Evolutionary conservation across 441 rosid genomes (phyloP).

Genomic region (Aleurites moluccanus): DNA sequence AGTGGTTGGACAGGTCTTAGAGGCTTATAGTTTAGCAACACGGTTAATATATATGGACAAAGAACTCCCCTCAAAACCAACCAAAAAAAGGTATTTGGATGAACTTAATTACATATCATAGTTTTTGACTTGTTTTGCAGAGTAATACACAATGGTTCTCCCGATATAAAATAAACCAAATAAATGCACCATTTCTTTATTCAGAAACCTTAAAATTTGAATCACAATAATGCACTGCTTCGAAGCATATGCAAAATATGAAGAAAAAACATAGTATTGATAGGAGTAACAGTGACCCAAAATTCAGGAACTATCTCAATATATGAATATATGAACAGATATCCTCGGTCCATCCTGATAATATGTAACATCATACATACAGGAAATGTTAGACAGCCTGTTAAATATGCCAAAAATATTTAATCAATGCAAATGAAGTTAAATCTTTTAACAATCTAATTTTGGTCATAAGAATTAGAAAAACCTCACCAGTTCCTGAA

Average conservation of each 20-base stretch:
- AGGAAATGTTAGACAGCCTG: neutral
- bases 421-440: neutral
- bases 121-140: neutral
- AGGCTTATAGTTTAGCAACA: conserved; percentile 1
- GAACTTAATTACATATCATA: neutral
- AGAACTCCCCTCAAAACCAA: neutral
- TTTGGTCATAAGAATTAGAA: neutral
- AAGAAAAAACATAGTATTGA: neutral
- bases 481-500: conserved; percentile 84
- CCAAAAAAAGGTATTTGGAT: neutral
- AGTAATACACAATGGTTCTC: neutral
- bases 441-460: conserved; percentile 1
- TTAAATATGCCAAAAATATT: conserved; percentile 3
- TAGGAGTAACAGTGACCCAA: neutral
- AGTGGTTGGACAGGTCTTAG: neutral
- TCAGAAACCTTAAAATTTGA: neutral
- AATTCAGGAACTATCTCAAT: neutral
- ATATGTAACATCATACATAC: neutral
- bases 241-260: neutral
- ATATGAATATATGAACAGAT: neutral
- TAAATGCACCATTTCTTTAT: neutral
- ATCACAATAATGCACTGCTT: neutral
- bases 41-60: neutral
- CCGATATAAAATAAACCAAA: neutral
- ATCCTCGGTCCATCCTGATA: neutral